Evolutionary conservation across 306 rosid genomes (phyloP).

Genomic region (Dicorynia guianensis): DNA sequence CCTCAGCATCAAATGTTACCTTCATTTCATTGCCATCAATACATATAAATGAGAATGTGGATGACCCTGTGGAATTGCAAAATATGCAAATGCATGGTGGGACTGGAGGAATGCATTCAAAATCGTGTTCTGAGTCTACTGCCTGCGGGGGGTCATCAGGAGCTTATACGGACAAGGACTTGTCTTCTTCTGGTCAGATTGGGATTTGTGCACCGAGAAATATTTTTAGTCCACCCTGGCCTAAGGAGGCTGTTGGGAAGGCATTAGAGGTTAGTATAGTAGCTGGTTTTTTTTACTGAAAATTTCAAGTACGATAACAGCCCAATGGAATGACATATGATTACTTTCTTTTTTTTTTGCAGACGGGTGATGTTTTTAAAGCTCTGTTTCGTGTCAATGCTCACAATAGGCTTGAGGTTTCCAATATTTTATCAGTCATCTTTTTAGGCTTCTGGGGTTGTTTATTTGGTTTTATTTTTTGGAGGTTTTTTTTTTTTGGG

Average conservation of each 20-base stretch:
- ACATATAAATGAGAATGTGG: slow-evolving; percentile 46
- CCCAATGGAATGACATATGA: slow-evolving; percentile 6
- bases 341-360: slow-evolving; percentile 48
- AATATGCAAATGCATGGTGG: slow-evolving; percentile 31
- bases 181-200: slow-evolving; percentile 38
- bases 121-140: too few relatives aligned
- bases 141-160: slow-evolving; percentile 40
- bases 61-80: slow-evolving; percentile 40
- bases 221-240: slow-evolving; percentile 72
- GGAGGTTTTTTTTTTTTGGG: too few relatives aligned
- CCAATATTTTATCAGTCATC: slow-evolving; percentile 4
- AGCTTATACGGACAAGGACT: slow-evolving; percentile 44
- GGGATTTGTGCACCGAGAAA: slow-evolving; percentile 45
- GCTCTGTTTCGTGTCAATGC: slow-evolving; percentile 85
- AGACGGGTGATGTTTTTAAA: slow-evolving; percentile 79
- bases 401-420: slow-evolving; percentile 83
- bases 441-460: not conserved
- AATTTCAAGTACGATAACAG: slow-evolving; percentile 1
- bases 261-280: slow-evolving; percentile 70
- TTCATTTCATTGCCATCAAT: slow-evolving; percentile 59
- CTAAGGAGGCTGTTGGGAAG: slow-evolving; percentile 64
- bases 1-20: slow-evolving; percentile 45
- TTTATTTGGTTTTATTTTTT: not conserved
- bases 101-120: slow-evolving; percentile 34
- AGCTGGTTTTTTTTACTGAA: slow-evolving; percentile 6